Evolutionary conservation across 441 rosid species (phyloP).

Genomic region (Erodium trifolium): DNA sequence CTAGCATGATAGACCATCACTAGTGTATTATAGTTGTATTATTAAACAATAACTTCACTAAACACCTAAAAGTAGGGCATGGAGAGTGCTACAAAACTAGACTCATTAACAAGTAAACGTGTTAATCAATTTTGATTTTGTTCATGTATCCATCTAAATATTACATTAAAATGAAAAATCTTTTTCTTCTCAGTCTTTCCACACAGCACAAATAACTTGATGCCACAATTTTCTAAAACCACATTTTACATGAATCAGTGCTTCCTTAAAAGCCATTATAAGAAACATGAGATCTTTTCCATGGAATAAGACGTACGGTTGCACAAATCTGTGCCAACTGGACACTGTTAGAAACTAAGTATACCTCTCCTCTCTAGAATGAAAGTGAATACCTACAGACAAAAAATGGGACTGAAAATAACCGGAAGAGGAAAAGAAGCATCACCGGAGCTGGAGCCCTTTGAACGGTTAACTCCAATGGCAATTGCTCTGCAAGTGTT

Average conservation of each 20-base stretch:
- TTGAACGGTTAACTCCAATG: constrained; percentile 47
- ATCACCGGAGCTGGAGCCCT: constrained; percentile 43
- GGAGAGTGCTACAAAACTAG: neutral
- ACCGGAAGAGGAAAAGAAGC: constrained; percentile 15
- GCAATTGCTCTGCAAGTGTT: constrained; percentile 57
- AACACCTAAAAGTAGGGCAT: neutral
- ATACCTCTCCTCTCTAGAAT: neutral
- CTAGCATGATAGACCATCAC: neutral
- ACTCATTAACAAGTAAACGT: neutral
- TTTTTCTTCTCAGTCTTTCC: neutral
- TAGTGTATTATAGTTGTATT: neutral
- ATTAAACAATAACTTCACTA: neutral
- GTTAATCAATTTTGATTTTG: neutral
- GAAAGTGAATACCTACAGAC: neutral
- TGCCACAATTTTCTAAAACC: neutral
- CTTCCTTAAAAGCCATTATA: neutral
- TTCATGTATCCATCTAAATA: neutral
- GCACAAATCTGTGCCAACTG: neutral
- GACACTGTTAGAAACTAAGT: too few relatives aligned
- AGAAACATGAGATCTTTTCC: neutral
- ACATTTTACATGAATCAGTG: neutral
- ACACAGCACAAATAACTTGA: neutral
- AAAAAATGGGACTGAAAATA: neutral
- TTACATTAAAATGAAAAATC: neutral
- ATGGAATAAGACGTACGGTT: neutral